Base-by-base conservation (phyloP, 306 rosid genomes). In the Lagenaria siceraria region DNA sequence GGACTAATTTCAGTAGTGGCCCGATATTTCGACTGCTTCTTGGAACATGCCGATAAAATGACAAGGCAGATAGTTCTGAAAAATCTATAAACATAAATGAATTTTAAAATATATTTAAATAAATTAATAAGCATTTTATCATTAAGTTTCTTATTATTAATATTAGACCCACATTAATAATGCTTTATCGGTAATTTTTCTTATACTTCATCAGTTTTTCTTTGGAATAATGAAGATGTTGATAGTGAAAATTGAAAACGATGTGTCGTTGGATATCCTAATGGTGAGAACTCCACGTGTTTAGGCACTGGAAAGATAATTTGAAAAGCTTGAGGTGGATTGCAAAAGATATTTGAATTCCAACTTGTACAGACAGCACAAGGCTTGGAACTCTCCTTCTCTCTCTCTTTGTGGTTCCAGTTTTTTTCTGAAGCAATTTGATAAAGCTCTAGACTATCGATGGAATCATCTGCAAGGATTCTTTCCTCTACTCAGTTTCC, bases 391-490 rank as follows among this genome's bases (percentile, higher is more conserved):
- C 33, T 10, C 9, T 5, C 14, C 11, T 11, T 7, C 49, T 43
- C 15, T 43, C 33, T 35, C 27, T 74, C 18, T 38, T 29, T 33
- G 22, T 62, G 69, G 29, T 12, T 51, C 31, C 13, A 74, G 63
- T 33, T 74, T 51, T 19, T 33, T 46, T 51, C 15, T 15, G 35
- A 24, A 72, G 38, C 8, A 49, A 27, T 72, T 46, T 17, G 60
- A 40, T n/a, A 51, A 49, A 72, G 60, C 60, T 72, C 31, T 1
- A 72, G 21, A 8, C 42, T 51, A 84, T 80, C 85, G 10, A 94
- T 94, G 98, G 98, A 86, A 83, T 75, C 86, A 64, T 83, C 85
- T 48, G 82, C 90, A 64, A 42, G 80, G 79, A 77, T 80, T 51
- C 77, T 89, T 60, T 72, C 87, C 42, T 82, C 82, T 38, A 64